Evolutionary conservation across 176 grass and related monocot genomes (phyloP).

Genomic region (Musa schizocarpa): DNA sequence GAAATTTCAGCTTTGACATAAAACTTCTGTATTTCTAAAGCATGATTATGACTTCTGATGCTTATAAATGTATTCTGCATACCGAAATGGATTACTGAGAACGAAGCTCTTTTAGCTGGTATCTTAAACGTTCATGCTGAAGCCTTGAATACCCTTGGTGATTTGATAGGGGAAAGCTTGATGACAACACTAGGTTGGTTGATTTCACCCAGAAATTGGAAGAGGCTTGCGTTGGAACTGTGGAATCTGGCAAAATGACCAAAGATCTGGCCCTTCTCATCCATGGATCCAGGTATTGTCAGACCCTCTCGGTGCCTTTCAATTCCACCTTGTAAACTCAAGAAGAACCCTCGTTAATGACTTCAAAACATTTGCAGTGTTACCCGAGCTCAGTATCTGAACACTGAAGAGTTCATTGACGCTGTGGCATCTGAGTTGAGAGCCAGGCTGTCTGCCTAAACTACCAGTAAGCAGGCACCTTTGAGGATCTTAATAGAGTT

Average conservation of each 20-base stretch:
- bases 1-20: background rate
- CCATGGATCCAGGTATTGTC: conserved; percentile 45
- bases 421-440: conserved; percentile 5
- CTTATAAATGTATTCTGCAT: no score
- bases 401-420: conserved; percentile 11
- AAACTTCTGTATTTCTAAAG: no score
- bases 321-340: background rate
- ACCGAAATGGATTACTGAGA: no score
- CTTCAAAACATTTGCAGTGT: background rate
- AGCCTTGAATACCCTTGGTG: background rate
- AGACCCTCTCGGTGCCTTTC: background rate
- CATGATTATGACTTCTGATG: no score
- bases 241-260: conserved; percentile 82
- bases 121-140: no score
- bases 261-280: conserved; percentile 69
- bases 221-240: conserved; percentile 54
- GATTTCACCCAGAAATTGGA: conserved; percentile 50
- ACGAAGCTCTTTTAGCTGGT: no score
- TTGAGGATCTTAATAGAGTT: no score
- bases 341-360: background rate
- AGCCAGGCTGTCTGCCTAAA: background rate
- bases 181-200: conserved; percentile 34
- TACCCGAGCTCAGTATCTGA: conserved; percentile 1
- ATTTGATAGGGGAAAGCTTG: conserved; percentile 48
- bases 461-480: no score